Evolutionary conservation across 768 basidiomycete genomes (phyloP).

Genomic region (Psilocybe cubensis): DNA sequence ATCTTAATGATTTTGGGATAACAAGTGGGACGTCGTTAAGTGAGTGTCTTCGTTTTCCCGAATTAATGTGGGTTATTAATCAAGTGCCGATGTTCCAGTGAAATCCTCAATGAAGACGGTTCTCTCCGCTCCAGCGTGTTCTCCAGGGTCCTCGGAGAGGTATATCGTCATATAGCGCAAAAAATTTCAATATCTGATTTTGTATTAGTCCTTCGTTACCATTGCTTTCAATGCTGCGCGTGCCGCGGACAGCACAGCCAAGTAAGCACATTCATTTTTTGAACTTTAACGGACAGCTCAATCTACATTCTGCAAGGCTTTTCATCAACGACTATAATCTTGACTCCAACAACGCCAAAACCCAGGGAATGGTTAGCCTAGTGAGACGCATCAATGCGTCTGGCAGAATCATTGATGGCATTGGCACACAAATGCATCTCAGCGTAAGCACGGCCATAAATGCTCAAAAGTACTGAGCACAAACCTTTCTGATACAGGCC

Average conservation of each 20-base stretch:
- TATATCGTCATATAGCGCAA: slow-evolving; percentile 9
- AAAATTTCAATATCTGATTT: neutral
- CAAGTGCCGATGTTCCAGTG: slow-evolving; percentile 31
- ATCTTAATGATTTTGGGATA: neutral
- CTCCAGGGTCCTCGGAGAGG: slow-evolving; percentile 51
- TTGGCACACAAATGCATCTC: slow-evolving; percentile 52
- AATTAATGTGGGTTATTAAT: slow-evolving; percentile 19
- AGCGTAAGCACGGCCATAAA: slow-evolving; percentile 21
- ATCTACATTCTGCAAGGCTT: slow-evolving; percentile 19
- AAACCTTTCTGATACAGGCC: slow-evolving; percentile 23
- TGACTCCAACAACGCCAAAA: slow-evolving; percentile 51
- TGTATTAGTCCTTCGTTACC: slow-evolving; percentile 43
- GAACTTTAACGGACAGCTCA: neutral
- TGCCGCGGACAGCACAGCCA: slow-evolving; percentile 50
- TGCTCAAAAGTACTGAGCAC: neutral
- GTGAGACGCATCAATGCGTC: slow-evolving; percentile 45
- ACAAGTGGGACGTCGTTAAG: slow-evolving; percentile 49
- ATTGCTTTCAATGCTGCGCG: slow-evolving; percentile 56
- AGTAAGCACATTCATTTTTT: slow-evolving; percentile 26
- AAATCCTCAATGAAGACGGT: slow-evolving; percentile 58
- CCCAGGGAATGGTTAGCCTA: slow-evolving; percentile 42
- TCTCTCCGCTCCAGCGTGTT: slow-evolving; percentile 49
- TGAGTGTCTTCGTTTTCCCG: slow-evolving; percentile 20
- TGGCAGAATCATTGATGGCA: slow-evolving; percentile 47
- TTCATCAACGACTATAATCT: slow-evolving; percentile 54